A percentile compares a stretch with the other conserved stretches of the same genome.
These are phyloP conservation scores for Cystobasidium ongulense DNA, from an alignment of 768 basidiomycete genomes.

Conservation along the genomic window DNA sequence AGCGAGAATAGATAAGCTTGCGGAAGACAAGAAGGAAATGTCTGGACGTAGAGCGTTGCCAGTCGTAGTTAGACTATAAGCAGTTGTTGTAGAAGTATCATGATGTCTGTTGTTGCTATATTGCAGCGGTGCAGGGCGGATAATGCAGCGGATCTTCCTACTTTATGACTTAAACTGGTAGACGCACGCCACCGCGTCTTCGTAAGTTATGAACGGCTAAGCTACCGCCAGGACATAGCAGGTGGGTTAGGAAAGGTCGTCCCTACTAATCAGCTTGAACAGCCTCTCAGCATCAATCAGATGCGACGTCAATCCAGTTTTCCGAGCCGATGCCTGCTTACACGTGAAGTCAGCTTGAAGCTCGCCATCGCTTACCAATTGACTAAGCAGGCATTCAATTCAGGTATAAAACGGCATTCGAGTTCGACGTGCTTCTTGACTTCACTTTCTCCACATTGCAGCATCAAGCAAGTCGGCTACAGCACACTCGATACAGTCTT, in stretches of 20 bases:
- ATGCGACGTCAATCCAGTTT: too few species aligned
- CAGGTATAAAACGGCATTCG: background rate
- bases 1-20: conserved; percentile 12
- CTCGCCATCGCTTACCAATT: background rate
- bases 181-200: too few species aligned
- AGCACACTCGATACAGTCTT: background rate
- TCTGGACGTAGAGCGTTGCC: background rate
- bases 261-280: too few species aligned
- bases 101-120: background rate
- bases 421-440: background rate
- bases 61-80: background rate
- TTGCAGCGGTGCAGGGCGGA: too few species aligned
- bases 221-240: too few species aligned
- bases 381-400: background rate
- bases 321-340: background rate
- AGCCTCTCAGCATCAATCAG: too few species aligned
- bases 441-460: background rate
- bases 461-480: background rate
- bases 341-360: background rate
- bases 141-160: too few species aligned
- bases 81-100: background rate
- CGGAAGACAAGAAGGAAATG: conserved; percentile 1
- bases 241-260: too few species aligned
- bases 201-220: too few species aligned
- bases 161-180: too few species aligned